Evolutionary conservation across 345 rosid species (phyloP), one percentile per base, ranked within the genome.

Genomic region (Xanthoceras sorbifolium): DNA sequence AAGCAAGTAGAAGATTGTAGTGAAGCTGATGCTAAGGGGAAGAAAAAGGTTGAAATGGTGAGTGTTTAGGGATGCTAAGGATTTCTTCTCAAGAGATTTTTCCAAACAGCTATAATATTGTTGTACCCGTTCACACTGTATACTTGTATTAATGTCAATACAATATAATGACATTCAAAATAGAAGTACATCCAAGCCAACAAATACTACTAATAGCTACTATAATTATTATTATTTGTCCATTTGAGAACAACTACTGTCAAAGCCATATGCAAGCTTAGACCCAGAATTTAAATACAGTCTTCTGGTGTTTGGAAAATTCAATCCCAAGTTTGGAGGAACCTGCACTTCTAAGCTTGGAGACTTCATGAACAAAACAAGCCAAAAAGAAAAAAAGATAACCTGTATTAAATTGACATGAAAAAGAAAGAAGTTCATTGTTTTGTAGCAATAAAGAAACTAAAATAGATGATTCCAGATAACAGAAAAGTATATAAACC

Each of bases 1-100:
- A 67, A 74, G 59, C 73, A 71, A 69, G n/a, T 61, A 57, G 81
- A 73, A 66, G 57, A 32, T 40, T 50, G 7, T 23, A 40, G 48
- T 20, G 59, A 34, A 57, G 28, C 62, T 38, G 63, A 10, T 60
- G 65, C 11, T 17, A 71, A 72, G 68, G 76, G 74, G 42, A 57
- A 57, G 62, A 57, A 57, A 23, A 80, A 77, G 32, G 61, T 64
- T 70, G 20, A 67, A 54, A 26, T 77, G 71, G 72, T 29, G 26
- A 57, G 28, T 44, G 48, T 44, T 32, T 44, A 70, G 29, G 32
- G 28, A n/a, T 57, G 62, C 22, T 54, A 5, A 50, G 12, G 7
- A 54, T 5, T 54, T 54, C 60, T 20, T 54, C 25, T 20, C 62
- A 57, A 57, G 62, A 22, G 28, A 20, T 22, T 22, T 3, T 57